Evolutionary conservation across 2,329 filamentous ascomycete species (phyloP), one percentile per base, ranked within the genome.

Genomic region (Aspergillus arachidicola): DNA sequence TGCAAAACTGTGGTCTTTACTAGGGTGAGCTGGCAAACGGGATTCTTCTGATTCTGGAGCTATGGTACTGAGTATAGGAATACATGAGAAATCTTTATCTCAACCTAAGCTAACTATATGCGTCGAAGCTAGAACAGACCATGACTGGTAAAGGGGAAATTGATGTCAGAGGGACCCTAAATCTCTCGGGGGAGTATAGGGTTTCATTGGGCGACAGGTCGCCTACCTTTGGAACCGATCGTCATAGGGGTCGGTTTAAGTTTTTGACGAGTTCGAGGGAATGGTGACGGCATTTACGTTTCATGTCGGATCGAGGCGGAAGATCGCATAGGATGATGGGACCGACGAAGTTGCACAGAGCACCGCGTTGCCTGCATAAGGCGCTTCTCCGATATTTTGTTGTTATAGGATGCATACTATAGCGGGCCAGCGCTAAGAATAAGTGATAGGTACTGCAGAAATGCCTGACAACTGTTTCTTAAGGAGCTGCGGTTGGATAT

Each of bases 301-400:
- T 67, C 67, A 68, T 66, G 46, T 54, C 67, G 67, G 67, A 68
- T 59, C 28, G 51, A 19, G 56, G 32, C 67, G 67, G 67, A 67
- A 63, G 38, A 50, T 53, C 38, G 19, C 41, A 43, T 58, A 26
- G 48, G 56, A 26, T 43, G 46, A 63, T 51, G 41, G 30, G 55
- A 23, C 16, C n/a, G 21, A 53, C 56, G 43, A 46, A 26, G 57
- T 48, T 14, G 51, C 28, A 50, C 16, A 30, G 51, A 19, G 30
- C 50, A 56, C 26, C 14, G 10, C 28, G 57, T 50, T 59, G 57
- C 57, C 60, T 62, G 38, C 53, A 55, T 55, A 36, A 54, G 56
- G 23, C 57, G 58, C 36, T 30, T 53, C 34, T 10, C 58, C 36
- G 41, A 38, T 48, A 14, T 34, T 38, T 36, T 12, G n/a, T 56